These are phyloP conservation scores for Sergeia podlipaevii DNA, from an alignment of 208 protist species.

Conservation along the genomic window DNA sequence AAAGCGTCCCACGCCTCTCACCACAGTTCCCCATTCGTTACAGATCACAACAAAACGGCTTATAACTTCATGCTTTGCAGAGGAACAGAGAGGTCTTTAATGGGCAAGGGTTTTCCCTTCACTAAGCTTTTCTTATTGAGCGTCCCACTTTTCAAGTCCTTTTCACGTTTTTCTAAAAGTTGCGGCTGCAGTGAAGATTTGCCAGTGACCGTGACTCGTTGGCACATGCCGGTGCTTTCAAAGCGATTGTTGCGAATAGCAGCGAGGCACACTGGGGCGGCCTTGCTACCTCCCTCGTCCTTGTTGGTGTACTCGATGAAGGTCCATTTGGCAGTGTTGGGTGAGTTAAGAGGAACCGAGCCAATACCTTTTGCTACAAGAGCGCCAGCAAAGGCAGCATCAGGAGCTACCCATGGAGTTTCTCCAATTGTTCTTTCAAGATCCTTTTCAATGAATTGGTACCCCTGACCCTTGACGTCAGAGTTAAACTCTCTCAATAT, in stretches of 20 bases:
- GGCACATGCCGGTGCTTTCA: conserved; percentile 61
- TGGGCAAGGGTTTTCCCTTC: conserved; percentile 25
- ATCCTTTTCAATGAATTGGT: conserved; percentile 34
- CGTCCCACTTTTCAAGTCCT: conserved; percentile 22
- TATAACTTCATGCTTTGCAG: conserved; percentile 55
- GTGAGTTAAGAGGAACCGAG: conserved; percentile 51
- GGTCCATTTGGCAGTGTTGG: conserved; percentile 74
- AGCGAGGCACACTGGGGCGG: conserved; percentile 34
- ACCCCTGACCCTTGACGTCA: conserved; percentile 29
- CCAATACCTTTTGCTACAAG: conserved; percentile 57
- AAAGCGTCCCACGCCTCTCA: background rate
- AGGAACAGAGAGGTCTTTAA: conserved; percentile 52
- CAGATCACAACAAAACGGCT: background rate
- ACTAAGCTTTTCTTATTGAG: conserved; percentile 31
- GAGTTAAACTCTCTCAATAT: conserved; percentile 64
- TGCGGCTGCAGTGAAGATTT: conserved; percentile 33
- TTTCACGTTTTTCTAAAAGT: conserved; percentile 21
- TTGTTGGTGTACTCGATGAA: conserved; percentile 71
- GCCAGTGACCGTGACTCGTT: conserved; percentile 57
- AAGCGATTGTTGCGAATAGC: conserved; percentile 69
- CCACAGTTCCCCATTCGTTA: background rate
- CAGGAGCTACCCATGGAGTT: conserved; percentile 45
- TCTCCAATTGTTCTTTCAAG: conserved; percentile 19
- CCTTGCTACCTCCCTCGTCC: conserved; percentile 4
- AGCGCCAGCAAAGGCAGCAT: conserved; percentile 44